Conservation (phyloP, 495 filamentous ascomycete species). For the Ramalina intermedia region DNA sequence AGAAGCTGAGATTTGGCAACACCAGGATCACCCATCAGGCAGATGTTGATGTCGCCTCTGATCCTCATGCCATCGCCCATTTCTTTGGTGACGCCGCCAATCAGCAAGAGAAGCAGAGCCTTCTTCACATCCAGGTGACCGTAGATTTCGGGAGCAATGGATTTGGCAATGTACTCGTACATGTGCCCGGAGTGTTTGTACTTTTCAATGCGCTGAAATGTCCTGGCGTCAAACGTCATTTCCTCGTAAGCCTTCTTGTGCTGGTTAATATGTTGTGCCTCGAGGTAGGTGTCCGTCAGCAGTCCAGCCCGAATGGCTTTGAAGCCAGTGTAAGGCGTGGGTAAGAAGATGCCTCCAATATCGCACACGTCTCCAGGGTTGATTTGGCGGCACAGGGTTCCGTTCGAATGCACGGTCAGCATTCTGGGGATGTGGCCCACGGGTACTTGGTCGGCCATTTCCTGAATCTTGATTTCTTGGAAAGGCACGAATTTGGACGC, state of each 20-base stretch:
- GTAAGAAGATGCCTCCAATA: conserved; percentile 86
- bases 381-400: conserved; percentile 65
- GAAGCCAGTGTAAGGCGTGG: conserved; percentile 95
- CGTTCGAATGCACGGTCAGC: conserved; percentile 80
- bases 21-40: conserved; percentile 98
- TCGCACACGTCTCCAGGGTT: conserved; percentile 93
- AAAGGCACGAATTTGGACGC: conserved; percentile 95
- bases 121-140: conserved; percentile 97
- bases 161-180: conserved; percentile 87
- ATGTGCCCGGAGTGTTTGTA: conserved; percentile 72
- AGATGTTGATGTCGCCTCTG: conserved; percentile 96
- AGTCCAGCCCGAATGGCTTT: conserved; percentile 90
- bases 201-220: conserved; percentile 66
- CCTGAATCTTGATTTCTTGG: conserved; percentile 97
- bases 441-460: conserved; percentile 94
- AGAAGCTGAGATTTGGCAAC: conserved; percentile 96
- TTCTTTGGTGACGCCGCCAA: conserved; percentile 91
- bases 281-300: conserved; percentile 90
- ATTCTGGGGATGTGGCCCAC: conserved; percentile 92
- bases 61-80: conserved; percentile 98
- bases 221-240: conserved; percentile 59
- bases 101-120: conserved; percentile 80
- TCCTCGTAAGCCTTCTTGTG: conserved; percentile 97
- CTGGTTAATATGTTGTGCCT: conserved; percentile 82
- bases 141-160: conserved; percentile 94